Evolutionary conservation across 768 basidiomycete species (phyloP), one percentile per base, ranked within the genome.

Genomic region (Boletus rubropictus): DNA sequence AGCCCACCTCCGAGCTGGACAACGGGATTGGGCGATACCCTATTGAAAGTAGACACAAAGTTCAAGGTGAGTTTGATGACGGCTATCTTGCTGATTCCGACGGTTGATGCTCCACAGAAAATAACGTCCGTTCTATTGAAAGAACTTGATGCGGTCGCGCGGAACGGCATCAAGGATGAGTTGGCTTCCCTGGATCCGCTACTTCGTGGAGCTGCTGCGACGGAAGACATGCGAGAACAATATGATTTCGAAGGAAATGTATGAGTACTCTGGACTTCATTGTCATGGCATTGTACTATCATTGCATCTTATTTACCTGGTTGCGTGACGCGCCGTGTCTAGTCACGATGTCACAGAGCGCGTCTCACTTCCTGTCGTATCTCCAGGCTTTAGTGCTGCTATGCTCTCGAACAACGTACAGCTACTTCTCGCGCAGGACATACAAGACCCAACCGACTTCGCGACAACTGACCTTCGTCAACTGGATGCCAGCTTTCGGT

Each of bases 131-230:
- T 68, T 34, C 69, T 95, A 9, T 67, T 91, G 48, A 92, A 91
- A 64, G 91, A 94, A 54, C 77, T 95, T 20, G 91, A 94, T 66
- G 73, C 77, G 33, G 80, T 89, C 39, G 89, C 90, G 39, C 75
- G 89, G 49, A 82, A 81, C 40, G 79, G 80, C 12, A 92, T 93
- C 63, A 84, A 78, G 64, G 86, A 89, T 47, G 89, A 93, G 65
- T 70, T 93, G 31, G 81, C 84, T 15, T 86, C 86, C 21, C 74
- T 92, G 37, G 87, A 89, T 65, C 89, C 89, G 22, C 61, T 89
- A 28, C 70, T 91, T 44, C 72, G 83, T 35, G 86, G 84, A 54
- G 72, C 80, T 37, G 65, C 65, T 2, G 60, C 54, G 17, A 54
- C 66, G 14, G 72, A 71, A 38, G 69, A 69, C 35, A 51, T 50